Evolutionary conservation across 2,329 filamentous ascomycete genomes (phyloP), one percentile per base, ranked within the genome.

Genomic region (Fusarium robinianum): DNA sequence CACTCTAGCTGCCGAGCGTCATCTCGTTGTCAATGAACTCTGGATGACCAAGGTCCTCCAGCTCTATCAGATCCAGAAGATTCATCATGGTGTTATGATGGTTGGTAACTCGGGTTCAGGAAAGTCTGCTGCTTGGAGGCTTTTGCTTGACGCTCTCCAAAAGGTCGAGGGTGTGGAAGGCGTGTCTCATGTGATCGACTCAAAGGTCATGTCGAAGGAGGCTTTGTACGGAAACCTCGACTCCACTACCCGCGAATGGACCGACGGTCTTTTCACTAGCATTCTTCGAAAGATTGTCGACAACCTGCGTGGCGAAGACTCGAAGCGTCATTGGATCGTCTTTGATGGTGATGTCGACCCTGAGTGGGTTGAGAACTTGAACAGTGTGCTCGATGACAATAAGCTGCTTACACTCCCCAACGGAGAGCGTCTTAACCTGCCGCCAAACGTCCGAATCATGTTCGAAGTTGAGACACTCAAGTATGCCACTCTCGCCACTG

Each of bases 11-110:
- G 81, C 79, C 5, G 90, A 95, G 64, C 85, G 88, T 56, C 87
- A 96, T 62, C 80, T 95, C 10, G 89, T 96, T 7, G 87, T 95
- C 57, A 96, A 85, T 46, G 91, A 97, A 41, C 84, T 85, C 32
- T 99, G 95, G 95, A 90, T 97, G 82, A 94, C 89, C 45, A 99
- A 99, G 73, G 85, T 95, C 22, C 78, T 99, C 7, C 94, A 99
- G 67, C 80, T 99, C 3, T 97, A 96, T 67, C 94, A 99, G 68
- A 99, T 99, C 52, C 94, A 97, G 69, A 88, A 85, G 55, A 90
- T 99, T 46, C 94, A 99, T 63, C 94, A 99, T 60, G 94, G 94
- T 85, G 94, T 99, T 18, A 99, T 99, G 95, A 97, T 99, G 94
- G 94, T 99, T 8, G 94, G 94, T 52, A 90, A 89, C 63, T 96